These are phyloP conservation scores for Rhizopogon roseolus DNA, from an alignment of 768 basidiomycete species.

Conservation along the genomic window DNA sequence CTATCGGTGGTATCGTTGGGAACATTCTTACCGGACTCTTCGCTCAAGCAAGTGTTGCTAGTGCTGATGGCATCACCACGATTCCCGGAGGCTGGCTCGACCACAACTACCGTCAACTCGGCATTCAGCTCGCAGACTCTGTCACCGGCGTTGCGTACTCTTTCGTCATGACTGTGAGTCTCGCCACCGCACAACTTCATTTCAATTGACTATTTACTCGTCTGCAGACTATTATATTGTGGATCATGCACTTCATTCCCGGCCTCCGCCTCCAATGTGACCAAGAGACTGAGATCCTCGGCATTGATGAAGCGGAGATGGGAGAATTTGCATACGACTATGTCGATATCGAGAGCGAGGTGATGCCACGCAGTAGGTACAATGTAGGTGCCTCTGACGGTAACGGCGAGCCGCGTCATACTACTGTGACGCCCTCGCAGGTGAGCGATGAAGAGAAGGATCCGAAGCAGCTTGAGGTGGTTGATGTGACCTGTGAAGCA, in stretches of 20 bases:
- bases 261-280: slow-evolving; percentile 65
- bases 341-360: slow-evolving; percentile 63
- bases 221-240: slow-evolving; percentile 68
- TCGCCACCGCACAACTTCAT: background rate
- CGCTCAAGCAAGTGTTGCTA: slow-evolving; percentile 75
- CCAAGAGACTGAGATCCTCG: slow-evolving; percentile 70
- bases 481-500: background rate
- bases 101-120: slow-evolving; percentile 77
- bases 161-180: slow-evolving; percentile 69
- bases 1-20: slow-evolving; percentile 72
- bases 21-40: slow-evolving; percentile 87
- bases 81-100: slow-evolving; percentile 88
- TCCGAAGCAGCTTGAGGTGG: background rate
- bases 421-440: slow-evolving; percentile 13
- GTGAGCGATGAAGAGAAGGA: slow-evolving; percentile 25
- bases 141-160: slow-evolving; percentile 61
- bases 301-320: slow-evolving; percentile 87
- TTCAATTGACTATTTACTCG: background rate
- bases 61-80: slow-evolving; percentile 64
- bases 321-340: slow-evolving; percentile 90
- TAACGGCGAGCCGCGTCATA: slow-evolving; percentile 32
- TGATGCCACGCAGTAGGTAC: slow-evolving; percentile 29
- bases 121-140: slow-evolving; percentile 79
- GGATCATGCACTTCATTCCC: slow-evolving; percentile 86
- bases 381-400: slow-evolving; percentile 21